A percentile compares a stretch with the other conserved stretches of the same genome.
These are phyloP conservation scores for Euphrasia arctica DNA, from an alignment of 305 asterid genomes.

Conservation along the genomic window DNA sequence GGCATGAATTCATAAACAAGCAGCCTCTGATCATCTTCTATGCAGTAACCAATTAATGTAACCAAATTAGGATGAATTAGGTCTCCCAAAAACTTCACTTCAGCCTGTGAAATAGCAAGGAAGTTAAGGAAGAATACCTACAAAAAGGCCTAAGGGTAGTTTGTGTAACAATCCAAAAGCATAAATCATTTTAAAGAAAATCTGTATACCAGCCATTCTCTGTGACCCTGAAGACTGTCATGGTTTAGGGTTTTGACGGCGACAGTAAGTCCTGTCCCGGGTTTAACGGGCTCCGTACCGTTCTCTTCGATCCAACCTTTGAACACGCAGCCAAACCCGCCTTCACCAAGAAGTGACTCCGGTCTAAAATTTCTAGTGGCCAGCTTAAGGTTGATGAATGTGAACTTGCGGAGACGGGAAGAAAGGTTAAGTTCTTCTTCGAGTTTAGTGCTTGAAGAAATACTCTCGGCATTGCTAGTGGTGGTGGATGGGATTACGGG, in stretches of 20 bases:
- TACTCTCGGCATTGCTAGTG: slow-evolving; percentile 77
- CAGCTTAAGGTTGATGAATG: slow-evolving; percentile 75
- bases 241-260: slow-evolving; percentile 96
- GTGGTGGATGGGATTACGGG: slow-evolving; percentile 60
- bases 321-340: slow-evolving; percentile 94
- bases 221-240: slow-evolving; percentile 97
- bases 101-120: slow-evolving; percentile 58
- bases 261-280: slow-evolving; percentile 95
- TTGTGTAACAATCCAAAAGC: neutral
- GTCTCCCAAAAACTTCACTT: slow-evolving; percentile 89
- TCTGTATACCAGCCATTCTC: slow-evolving; percentile 81
- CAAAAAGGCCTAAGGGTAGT: neutral
- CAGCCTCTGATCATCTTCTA: slow-evolving; percentile 93
- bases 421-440: slow-evolving; percentile 84
- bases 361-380: slow-evolving; percentile 95
- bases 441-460: slow-evolving; percentile 68
- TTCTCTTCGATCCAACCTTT: slow-evolving; percentile 97
- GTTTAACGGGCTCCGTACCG: slow-evolving; percentile 95
- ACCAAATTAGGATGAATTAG: slow-evolving; percentile 91
- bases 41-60: slow-evolving; percentile 87
- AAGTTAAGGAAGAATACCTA: neutral
- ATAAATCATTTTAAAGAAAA: neutral
- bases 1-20: slow-evolving; percentile 96
- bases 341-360: slow-evolving; percentile 95
- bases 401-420: slow-evolving; percentile 75